Percentiles rank a stretch among this genome's conserved stretches.
phyloP scores from a whole-genome alignment of 768 basidiomycete genomes.

The Leccinum obscurum region DNA sequence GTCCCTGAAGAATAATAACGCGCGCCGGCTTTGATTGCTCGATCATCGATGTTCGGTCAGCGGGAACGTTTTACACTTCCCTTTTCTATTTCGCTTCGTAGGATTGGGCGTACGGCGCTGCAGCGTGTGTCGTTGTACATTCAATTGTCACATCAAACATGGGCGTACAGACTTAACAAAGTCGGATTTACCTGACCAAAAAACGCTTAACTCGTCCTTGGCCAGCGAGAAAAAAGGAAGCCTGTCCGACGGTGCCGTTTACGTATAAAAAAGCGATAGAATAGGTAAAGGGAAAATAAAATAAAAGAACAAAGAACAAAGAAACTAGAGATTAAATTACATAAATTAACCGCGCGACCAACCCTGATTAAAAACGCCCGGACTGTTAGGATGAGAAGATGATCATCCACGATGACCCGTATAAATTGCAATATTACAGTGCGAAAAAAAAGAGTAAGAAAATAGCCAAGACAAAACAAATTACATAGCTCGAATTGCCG shows the following conservation, averaged over 20 bases:
- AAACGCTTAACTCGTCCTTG: background rate
- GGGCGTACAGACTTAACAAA: background rate
- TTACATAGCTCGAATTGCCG: background rate
- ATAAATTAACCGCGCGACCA: background rate
- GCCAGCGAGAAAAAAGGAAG: constrained; percentile 1
- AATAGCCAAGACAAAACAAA: background rate
- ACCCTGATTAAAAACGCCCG: background rate
- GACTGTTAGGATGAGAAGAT: constrained; percentile 10
- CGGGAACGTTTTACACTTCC: background rate
- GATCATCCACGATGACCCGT: constrained; percentile 2
- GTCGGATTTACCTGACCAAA: background rate
- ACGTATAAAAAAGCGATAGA: background rate
- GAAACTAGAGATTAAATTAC: background rate
- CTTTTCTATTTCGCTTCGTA: background rate
- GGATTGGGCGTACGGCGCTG: background rate
- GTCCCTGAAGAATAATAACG: background rate
- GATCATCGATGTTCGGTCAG: background rate
- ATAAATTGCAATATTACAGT: constrained; percentile 2
- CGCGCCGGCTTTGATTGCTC: background rate
- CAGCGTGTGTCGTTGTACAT: background rate
- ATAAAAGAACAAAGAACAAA: background rate
- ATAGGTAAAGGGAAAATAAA: background rate
- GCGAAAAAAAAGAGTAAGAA: background rate
- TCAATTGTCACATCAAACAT: background rate
- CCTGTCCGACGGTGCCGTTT: background rate